Evolutionary conservation across 805 yeast genomes (phyloP), one percentile per base, ranked within the genome.

Genomic region (Metschnikowia orientalis): DNA sequence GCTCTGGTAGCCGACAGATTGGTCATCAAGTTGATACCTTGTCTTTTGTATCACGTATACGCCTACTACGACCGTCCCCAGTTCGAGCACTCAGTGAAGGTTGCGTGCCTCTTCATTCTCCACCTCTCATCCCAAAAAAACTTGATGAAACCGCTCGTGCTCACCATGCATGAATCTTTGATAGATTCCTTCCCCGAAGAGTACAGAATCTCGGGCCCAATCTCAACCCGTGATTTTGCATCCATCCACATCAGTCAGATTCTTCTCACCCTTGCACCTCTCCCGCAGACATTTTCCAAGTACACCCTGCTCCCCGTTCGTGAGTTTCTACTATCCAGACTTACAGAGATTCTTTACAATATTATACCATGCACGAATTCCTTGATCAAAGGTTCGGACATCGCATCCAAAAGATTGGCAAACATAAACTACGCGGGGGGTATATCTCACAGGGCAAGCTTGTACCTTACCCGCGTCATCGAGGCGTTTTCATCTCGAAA

Each of bases 191-290:
- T 82, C n/a, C 88, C 88, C 3, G 59, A 58, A 21, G 61, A 60
- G 26, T 76, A 69, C 54, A 73, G 69, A 44, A 45, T 67, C n/a
- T 53, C 54, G 41, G 63, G 53, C 30, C 74, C 62, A 13, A 47
- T 67, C 7, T 77, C 86, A 1, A 71, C 76, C 34, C 57, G 90
- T 40, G 94, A 83, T 53, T 80, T 79, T 36, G 34, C 78, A 6
- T 63, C 81, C 0, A 61, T 69, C 5, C 83, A 79, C 29, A 50
- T 76, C 5, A 69, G 77, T 28, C 58, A 17, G 37, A 30, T 30
- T 6, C 38, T 42, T 26, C 32, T 27, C 10, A 40, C 35, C 9
- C 52, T 12, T 35, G 55, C 17, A 66, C 40, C 49, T 59, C 20
- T 26, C 23, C 29, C 7, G 38, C 15, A 60, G 29, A 29, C 32